Evolutionary conservation across 352 stramenopile genomes (phyloP), one percentile per base, ranked within the genome.

Genomic region (Pythium insidiosum): DNA sequence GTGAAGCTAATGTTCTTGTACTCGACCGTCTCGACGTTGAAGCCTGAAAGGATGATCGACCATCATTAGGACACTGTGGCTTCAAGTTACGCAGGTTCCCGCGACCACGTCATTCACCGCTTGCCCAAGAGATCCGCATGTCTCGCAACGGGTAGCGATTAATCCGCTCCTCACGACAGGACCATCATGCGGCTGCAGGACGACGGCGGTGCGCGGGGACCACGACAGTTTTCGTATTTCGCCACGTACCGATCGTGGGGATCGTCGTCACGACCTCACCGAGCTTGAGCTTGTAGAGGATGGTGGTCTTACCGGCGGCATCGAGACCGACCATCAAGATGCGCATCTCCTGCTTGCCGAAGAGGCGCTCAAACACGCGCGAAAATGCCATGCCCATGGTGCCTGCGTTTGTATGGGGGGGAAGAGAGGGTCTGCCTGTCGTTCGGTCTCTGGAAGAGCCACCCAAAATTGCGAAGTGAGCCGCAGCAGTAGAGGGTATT

Each of bases 1-100:
- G 94, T 98, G 83, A 99, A 98, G 64, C 84, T 97, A 81, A 98
- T 98, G 81, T 98, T 98, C 80, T 99, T 98, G 88, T 99, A 99
- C 74, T 99, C 94, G 42, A 99, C 95, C 51, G 94, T 98, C 77
- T 99, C 97, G 35, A 99, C 96, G 69, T 99, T 99, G 79, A 99
- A 99, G 23, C 81, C 68, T 94, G 43, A 35, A 46, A 12, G 15
- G 37, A 24, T 24, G 50, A 81, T 94, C n/a, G n/a, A n/a, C n/a
- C n/a, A n/a, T n/a, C n/a, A n/a, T n/a, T n/a, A n/a, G n/a, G n/a
- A n/a, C n/a, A n/a, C n/a, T n/a, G n/a, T n/a, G n/a, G n/a, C n/a
- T n/a, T n/a, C n/a, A n/a, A n/a, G n/a, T n/a, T n/a, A n/a, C n/a
- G n/a, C n/a, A n/a, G n/a, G n/a, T n/a, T n/a, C n/a, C n/a, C n/a